A percentile compares a stretch with the other conserved stretches of the same genome.
These are phyloP conservation scores for Trichophyton mentagrophytes DNA, from an alignment of 2,329 filamentous ascomycete genomes.

Conservation along the genomic window DNA sequence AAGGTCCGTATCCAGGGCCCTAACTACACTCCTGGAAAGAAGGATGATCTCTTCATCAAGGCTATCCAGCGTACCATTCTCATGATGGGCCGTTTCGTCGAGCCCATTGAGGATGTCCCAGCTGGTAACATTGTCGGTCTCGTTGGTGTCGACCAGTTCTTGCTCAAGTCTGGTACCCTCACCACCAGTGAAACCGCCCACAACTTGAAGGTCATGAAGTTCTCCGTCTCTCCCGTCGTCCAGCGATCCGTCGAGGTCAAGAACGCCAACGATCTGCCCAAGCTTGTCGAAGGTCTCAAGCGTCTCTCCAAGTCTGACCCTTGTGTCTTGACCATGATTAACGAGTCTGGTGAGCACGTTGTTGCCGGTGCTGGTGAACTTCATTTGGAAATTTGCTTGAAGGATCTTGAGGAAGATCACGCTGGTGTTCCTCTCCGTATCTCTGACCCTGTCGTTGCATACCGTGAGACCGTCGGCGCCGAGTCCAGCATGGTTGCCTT, in stretches of 20 bases:
- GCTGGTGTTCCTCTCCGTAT: conserved; percentile 95
- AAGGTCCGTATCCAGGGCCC: conserved; percentile 99
- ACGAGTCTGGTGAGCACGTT: conserved; percentile 92
- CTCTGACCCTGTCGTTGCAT: conserved; percentile 95
- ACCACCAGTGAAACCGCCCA: conserved; percentile 94
- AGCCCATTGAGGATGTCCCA: conserved; percentile 97
- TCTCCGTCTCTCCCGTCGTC: conserved; percentile 98
- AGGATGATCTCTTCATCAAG: conserved; percentile 99
- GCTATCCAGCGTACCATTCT: conserved; percentile 98
- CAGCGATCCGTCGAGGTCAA: conserved; percentile 98
- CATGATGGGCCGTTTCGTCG: conserved; percentile 99
- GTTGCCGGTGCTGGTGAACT: conserved; percentile 99
- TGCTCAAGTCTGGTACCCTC: conserved; percentile 99
- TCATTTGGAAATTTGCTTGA: conserved; percentile 99
- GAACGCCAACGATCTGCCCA: conserved; percentile 99
- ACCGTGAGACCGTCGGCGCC: conserved; percentile 84
- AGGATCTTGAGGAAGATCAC: conserved; percentile 99
- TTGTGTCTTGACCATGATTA: conserved; percentile 85
- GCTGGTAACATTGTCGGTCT: conserved; percentile 99
- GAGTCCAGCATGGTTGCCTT: conserved; percentile 90
- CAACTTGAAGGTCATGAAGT: conserved; percentile 99
- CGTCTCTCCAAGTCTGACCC: conserved; percentile 99
- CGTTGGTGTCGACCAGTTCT: conserved; percentile 99
- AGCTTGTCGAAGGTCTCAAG: conserved; percentile 99
- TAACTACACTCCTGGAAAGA: conserved; percentile 96